Evolutionary conservation across 306 rosid genomes (phyloP).

Genomic region (Sophora flavescens): DNA sequence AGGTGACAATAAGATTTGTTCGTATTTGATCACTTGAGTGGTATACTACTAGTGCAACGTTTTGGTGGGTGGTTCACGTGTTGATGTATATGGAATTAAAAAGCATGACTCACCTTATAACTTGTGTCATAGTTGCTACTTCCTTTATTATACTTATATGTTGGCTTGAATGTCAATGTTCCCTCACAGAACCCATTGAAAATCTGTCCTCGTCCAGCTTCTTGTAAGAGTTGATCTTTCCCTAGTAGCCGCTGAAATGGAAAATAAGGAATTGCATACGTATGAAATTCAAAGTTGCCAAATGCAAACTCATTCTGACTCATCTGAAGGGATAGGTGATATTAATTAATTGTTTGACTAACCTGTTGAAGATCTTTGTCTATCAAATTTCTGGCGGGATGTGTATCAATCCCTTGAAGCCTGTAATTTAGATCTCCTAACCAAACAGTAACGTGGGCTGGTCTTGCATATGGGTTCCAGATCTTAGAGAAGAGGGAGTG

Average conservation of each 20-base stretch:
- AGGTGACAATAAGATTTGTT: too few species aligned
- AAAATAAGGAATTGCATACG: neutral
- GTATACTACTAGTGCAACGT: too few species aligned
- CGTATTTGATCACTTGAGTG: too few species aligned
- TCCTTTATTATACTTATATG: slow-evolving; percentile 79
- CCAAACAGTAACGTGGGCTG: slow-evolving; percentile 71
- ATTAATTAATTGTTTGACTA: slow-evolving; percentile 11
- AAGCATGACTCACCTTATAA: slow-evolving; percentile 58
- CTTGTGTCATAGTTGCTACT: slow-evolving; percentile 81
- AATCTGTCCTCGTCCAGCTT: slow-evolving; percentile 75
- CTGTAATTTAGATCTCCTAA: slow-evolving; percentile 85
- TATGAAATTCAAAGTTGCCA: slow-evolving; percentile 20
- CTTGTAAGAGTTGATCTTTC: slow-evolving; percentile 77
- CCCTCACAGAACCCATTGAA: slow-evolving; percentile 83
- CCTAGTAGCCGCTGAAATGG: slow-evolving; percentile 53
- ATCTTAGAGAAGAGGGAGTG: slow-evolving; percentile 65
- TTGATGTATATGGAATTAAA: neutral
- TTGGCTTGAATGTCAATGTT: slow-evolving; percentile 76
- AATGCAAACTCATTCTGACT: slow-evolving; percentile 6
- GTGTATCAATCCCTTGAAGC: slow-evolving; percentile 61
- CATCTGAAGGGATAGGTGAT: neutral
- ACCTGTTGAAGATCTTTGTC: slow-evolving; percentile 60
- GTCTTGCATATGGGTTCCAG: slow-evolving; percentile 67
- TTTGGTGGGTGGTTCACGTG: too few species aligned
- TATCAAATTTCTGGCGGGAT: slow-evolving; percentile 62